Percentiles rank a stretch among this genome's conserved stretches.
These are phyloP conservation scores for Zymoseptoria crescenta DNA, from an alignment of 2,329 filamentous ascomycete species.

Conservation along the genomic window DNA sequence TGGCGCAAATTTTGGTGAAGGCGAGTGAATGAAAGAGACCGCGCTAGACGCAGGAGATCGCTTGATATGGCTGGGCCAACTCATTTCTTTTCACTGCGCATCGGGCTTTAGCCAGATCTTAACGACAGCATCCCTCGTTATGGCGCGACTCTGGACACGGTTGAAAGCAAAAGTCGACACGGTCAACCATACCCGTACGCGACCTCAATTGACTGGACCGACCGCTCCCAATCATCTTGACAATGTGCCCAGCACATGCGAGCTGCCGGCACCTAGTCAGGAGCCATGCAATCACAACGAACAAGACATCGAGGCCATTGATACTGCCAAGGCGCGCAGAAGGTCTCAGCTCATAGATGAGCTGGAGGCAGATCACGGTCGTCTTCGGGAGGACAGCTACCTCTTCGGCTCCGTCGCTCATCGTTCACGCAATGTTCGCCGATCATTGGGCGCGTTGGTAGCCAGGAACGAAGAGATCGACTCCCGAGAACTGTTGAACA, in stretches of 20 bases:
- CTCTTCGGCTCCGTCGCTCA: neutral
- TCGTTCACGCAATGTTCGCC: neutral
- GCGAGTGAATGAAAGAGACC: neutral
- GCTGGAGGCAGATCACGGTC: neutral
- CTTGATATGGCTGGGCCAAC: no score
- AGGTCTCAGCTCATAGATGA: neutral
- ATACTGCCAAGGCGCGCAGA: neutral
- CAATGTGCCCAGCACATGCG: neutral
- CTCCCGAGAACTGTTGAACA: neutral
- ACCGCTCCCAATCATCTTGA: neutral
- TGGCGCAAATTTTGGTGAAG: neutral
- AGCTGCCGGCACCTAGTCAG: neutral
- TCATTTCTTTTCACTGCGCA: neutral
- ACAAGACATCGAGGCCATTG: neutral
- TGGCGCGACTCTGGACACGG: neutral
- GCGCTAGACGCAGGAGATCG: neutral
- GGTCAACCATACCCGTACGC: neutral
- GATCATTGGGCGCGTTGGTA: neutral
- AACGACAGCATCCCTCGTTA: neutral
- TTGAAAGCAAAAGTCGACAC: neutral
- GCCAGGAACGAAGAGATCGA: neutral
- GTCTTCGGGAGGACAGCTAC: neutral
- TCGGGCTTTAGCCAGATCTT: neutral
- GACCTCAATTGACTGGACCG: neutral
- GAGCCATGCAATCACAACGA: neutral